A percentile compares a stretch with the other conserved stretches of the same genome.
Conservation (phyloP, 2,329 filamentous ascomycete genomes). For the Gnomoniopsis sp. region DNA sequence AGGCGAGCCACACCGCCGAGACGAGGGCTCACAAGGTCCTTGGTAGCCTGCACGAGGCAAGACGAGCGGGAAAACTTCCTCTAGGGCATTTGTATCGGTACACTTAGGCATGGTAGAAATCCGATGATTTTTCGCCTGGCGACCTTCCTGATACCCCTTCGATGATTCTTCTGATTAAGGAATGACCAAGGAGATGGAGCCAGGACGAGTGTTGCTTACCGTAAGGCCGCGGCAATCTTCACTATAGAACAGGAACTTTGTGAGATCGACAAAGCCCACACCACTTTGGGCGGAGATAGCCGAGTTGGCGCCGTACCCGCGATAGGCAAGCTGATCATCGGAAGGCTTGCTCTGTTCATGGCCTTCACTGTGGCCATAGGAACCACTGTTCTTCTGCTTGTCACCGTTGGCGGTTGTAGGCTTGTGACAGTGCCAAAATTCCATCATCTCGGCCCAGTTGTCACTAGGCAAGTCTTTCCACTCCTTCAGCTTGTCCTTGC, state of each 20-base stretch:
- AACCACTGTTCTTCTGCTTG: conserved; percentile 37
- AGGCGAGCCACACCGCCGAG: conserved; percentile 38
- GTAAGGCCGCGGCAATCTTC: conserved; percentile 56
- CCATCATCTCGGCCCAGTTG: conserved; percentile 99
- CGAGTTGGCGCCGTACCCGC: conserved; percentile 82
- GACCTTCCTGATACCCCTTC: conserved; percentile 61
- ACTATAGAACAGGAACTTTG: conserved; percentile 68
- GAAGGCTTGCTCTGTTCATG: conserved; percentile 25
- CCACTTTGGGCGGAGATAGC: conserved; percentile 63
- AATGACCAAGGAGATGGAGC: not conserved
- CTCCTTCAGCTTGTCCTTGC: conserved; percentile 21
- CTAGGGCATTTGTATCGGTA: conserved; percentile 70
- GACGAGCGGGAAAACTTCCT: conserved; percentile 37
- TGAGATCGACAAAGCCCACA: conserved; percentile 76
- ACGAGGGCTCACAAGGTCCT: conserved; percentile 33
- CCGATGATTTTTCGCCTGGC: conserved; percentile 41
- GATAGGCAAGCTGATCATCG: conserved; percentile 47
- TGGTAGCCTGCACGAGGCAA: conserved; percentile 25
- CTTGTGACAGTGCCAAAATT: conserved; percentile 99
- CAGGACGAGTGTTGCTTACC: conserved; percentile 31
- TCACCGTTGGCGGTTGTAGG: conserved; percentile 39
- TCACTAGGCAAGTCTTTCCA: conserved; percentile 97
- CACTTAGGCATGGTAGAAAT: conserved; percentile 49
- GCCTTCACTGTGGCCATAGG: conserved; percentile 15
- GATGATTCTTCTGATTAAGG: not conserved